A percentile compares a stretch with the other conserved stretches of the same genome.
These are phyloP conservation scores for Pancytospora epiphaga DNA, from an alignment of 371 early-diverging fungal genomes.

Conservation along the genomic window DNA sequence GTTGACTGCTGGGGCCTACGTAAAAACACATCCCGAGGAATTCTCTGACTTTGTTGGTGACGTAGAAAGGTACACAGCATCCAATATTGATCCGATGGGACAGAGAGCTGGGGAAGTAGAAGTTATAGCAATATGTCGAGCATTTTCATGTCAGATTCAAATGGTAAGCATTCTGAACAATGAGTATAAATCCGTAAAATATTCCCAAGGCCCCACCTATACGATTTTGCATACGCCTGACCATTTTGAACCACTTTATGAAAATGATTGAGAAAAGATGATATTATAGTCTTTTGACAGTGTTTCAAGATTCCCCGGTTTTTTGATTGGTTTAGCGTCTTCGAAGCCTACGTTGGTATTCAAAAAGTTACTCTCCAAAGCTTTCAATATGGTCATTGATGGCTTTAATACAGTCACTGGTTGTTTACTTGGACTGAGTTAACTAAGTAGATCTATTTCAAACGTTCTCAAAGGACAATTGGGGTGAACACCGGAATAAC, in stretches of 20 bases:
- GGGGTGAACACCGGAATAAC: too few species aligned
- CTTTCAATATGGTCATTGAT: too few species aligned
- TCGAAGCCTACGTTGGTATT: too few species aligned
- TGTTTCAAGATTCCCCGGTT: too few species aligned
- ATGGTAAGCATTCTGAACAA: not conserved
- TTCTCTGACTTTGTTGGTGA: not conserved
- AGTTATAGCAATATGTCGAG: not conserved
- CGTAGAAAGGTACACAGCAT: not conserved
- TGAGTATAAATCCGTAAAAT: not conserved
- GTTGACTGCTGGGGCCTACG: not conserved
- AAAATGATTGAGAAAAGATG: too few species aligned
- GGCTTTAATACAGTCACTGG: too few species aligned
- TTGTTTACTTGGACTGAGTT: too few species aligned
- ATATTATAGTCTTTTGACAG: too few species aligned
- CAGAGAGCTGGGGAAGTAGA: constrained; percentile 4
- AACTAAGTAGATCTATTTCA: too few species aligned
- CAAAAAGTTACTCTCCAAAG: too few species aligned
- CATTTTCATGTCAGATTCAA: not conserved
- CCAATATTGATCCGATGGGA: constrained; percentile 1
- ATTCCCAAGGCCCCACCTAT: not conserved
- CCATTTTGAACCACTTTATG: constrained; percentile 17
- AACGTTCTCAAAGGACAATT: too few species aligned
- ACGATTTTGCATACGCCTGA: constrained; percentile 12
- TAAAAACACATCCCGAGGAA: not conserved
- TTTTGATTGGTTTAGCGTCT: too few species aligned